These are phyloP conservation scores for Acanthamoeba divionensis DNA, from an alignment of 208 protist species.

Conservation along the genomic window DNA sequence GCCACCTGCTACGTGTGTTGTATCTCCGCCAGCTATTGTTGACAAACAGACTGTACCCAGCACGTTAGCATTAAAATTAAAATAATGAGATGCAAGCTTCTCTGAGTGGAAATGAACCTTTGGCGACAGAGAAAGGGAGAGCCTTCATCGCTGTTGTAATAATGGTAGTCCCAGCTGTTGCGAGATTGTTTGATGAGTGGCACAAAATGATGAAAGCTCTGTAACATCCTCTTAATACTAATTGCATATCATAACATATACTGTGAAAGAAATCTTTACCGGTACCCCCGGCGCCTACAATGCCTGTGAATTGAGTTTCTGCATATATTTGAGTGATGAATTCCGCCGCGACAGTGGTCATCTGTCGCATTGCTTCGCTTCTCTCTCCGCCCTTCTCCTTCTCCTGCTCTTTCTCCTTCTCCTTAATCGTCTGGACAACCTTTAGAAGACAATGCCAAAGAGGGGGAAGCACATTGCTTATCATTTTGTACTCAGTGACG, in stretches of 20 bases:
- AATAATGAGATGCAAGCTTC: background rate
- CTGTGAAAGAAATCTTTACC: no score
- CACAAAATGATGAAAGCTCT: background rate
- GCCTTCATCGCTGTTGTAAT: constrained; percentile 2
- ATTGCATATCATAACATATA: no score
- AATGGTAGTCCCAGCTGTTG: background rate
- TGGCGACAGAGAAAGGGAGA: background rate
- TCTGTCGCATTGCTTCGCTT: constrained; percentile 1
- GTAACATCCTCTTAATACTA: no score
- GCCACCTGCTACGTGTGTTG: background rate
- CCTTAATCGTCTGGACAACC: background rate
- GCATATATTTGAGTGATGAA: background rate
- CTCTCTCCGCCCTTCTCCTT: background rate
- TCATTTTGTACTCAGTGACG: background rate
- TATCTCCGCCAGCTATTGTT: background rate
- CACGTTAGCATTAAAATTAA: background rate
- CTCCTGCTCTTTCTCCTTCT: background rate
- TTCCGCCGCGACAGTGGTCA: background rate
- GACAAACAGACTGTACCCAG: background rate
- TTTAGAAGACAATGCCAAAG: background rate
- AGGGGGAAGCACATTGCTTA: background rate
- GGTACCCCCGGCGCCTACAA: constrained; percentile 7
- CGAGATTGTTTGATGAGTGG: no score
- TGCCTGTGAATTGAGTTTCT: background rate
- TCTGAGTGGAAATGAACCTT: background rate